A percentile compares a stretch with the other conserved stretches of the same genome.
phyloP scores from a whole-genome alignment of 805 yeast genomes.

The Henningerozyma blattae region DNA sequence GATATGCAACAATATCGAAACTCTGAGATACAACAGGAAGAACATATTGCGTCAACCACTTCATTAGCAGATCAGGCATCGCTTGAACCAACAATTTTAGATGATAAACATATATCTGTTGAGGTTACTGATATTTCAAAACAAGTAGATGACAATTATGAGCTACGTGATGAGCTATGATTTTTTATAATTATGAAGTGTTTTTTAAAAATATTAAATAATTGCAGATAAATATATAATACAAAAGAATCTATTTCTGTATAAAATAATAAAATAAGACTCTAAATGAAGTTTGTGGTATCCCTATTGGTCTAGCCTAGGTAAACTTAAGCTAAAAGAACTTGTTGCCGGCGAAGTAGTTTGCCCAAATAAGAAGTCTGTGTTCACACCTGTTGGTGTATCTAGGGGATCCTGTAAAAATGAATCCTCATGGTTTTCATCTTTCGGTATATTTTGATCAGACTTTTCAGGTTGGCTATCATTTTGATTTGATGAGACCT shows the following conservation, averaged over 20 bases:
- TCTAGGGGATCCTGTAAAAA: neutral
- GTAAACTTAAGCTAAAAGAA: constrained; percentile 15
- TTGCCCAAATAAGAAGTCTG: constrained; percentile 2
- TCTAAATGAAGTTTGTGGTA: too few species aligned
- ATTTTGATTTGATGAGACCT: too few species aligned
- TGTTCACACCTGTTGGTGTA: neutral
- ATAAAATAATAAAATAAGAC: too few species aligned
- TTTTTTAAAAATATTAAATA: too few species aligned
- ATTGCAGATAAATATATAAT: too few species aligned
- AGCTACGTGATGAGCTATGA: neutral
- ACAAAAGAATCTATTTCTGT: too few species aligned
- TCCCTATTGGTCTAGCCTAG: constrained; percentile 5
- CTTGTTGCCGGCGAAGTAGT: constrained; percentile 2
- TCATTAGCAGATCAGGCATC: neutral
- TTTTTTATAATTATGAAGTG: too few species aligned
- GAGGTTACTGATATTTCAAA: too few species aligned
- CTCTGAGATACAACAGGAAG: too few species aligned
- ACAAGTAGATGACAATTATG: neutral
- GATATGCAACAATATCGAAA: too few species aligned
- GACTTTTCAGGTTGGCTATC: neutral
- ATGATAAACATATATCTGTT: too few species aligned
- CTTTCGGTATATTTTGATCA: neutral
- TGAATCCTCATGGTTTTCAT: neutral
- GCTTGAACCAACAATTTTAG: neutral
- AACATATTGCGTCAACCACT: too few species aligned